Conservation (phyloP, 352 stramenopile genomes). For the Halophytophthora polymorphica region DNA sequence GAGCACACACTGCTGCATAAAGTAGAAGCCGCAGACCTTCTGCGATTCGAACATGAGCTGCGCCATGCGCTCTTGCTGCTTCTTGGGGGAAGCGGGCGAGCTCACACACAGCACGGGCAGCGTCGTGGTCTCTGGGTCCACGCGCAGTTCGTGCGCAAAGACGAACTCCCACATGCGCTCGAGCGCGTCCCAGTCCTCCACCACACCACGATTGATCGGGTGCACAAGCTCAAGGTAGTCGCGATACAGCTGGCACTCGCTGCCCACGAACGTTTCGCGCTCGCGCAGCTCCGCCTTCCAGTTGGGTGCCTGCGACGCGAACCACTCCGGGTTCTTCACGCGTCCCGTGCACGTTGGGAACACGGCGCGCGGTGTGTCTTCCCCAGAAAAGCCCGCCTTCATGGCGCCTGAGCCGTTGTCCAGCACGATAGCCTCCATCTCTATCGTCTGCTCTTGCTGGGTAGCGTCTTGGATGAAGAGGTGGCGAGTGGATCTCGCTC, state of each 20-base stretch:
- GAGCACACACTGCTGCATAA: slow-evolving; percentile 81
- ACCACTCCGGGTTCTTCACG: slow-evolving; percentile 82
- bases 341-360: slow-evolving; percentile 66
- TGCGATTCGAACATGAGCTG: slow-evolving; percentile 87
- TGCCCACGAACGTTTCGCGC: slow-evolving; percentile 64
- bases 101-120: slow-evolving; percentile 70
- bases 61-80: slow-evolving; percentile 76
- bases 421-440: slow-evolving; percentile 79
- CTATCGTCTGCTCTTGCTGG: slow-evolving; percentile 10
- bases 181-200: slow-evolving; percentile 85
- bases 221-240: slow-evolving; percentile 69
- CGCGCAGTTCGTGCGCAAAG: slow-evolving; percentile 71
- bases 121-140: slow-evolving; percentile 71
- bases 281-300: slow-evolving; percentile 69
- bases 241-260: slow-evolving; percentile 60
- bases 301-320: slow-evolving; percentile 52
- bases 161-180: slow-evolving; percentile 86
- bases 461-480: slow-evolving; percentile 21
- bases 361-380: slow-evolving; percentile 78
- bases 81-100: slow-evolving; percentile 48
- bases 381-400: slow-evolving; percentile 83
- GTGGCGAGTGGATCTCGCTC: slow-evolving; percentile 7
- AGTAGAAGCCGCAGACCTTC: slow-evolving; percentile 80
- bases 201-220: slow-evolving; percentile 71
- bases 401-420: slow-evolving; percentile 82